Conservation (phyloP, 2,329 filamentous ascomycete species). For the Thelonectria olida region DNA sequence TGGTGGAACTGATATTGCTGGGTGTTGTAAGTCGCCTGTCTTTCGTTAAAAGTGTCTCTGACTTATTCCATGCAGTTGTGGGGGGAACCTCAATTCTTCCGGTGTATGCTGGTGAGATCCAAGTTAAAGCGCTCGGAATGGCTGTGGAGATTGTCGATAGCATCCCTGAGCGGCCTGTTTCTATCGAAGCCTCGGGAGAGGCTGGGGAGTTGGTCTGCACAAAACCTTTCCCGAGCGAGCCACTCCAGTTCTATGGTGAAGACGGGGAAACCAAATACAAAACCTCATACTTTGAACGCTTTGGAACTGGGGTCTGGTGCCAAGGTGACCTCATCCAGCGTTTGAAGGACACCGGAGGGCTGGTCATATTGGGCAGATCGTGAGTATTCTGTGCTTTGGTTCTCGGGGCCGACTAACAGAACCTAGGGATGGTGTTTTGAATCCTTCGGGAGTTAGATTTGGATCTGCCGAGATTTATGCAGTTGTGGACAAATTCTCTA, state of each 20-base stretch:
- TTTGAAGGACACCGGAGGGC: neutral
- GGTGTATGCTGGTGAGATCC: slow-evolving; percentile 19
- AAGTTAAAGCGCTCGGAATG: slow-evolving; percentile 25
- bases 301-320: slow-evolving; percentile 11
- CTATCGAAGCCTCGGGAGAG: neutral
- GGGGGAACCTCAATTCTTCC: slow-evolving; percentile 16
- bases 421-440: slow-evolving; percentile 18
- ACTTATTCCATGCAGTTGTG: slow-evolving; percentile 1
- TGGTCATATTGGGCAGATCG: slow-evolving; percentile 17
- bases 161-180: neutral
- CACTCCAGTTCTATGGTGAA: neutral
- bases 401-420: no score
- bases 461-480: slow-evolving; percentile 21
- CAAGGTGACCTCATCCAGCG: slow-evolving; percentile 18
- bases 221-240: slow-evolving; percentile 9
- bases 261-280: neutral
- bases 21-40: slow-evolving; percentile 7
- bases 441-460: slow-evolving; percentile 21
- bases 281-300: slow-evolving; percentile 18
- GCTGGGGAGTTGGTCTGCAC: slow-evolving; percentile 10
- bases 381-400: neutral
- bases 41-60: neutral
- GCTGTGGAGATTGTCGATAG: slow-evolving; percentile 21
- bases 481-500: neutral
- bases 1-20: slow-evolving; percentile 15